Evolutionary conservation across 179 eudicot genomes (phyloP), one percentile per base, ranked within the genome.

Genomic region (Kewa caespitosa): DNA sequence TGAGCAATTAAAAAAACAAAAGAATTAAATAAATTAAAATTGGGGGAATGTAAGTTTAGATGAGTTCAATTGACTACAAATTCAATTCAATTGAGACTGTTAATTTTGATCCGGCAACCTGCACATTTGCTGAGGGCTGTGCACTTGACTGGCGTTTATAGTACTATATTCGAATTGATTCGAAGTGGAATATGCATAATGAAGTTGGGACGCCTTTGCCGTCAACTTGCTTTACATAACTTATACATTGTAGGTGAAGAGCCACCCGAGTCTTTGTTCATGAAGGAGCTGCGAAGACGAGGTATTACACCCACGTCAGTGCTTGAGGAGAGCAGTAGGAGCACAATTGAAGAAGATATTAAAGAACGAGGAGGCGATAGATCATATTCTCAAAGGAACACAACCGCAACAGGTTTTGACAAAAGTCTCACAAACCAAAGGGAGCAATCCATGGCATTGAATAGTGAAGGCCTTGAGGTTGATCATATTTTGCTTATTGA

Each of bases 401-500:
- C 86, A 12, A 84, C 82, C 43, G 85, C 89, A 6, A 84, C 88
- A 33, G 95, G 84, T 85, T 54, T 76, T 59, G 93, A 81, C 73
- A 86, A 83, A 72, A 90, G 84, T 75, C 79, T 95, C 70, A 79
- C 88, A 20, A 85, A 89, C 78, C 99, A 95, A 83, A 91, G 97
- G 84, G 97, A 93, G 81, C 74, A 43, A 38, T 95, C 99, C 46
- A 90, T 93, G 93, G 93, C 93, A 38, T 85, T 95, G 85, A 95
- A 91, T 76, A 95, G 99, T 76, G 99, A 95, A 85, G 99, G 97
- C 79, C 95, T 95, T 69, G 99, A 95, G 99, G 99, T 93, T 79
- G 70, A 70, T 38, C 30, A 68, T 52, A 36, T 30, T 37, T 59
- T 22, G 55, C 9, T 77, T 63, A 52, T 77, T 52, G 32, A 70